phyloP scores from a whole-genome alignment of 2,329 filamentous ascomycete genomes.

The Anthostomella pinea region DNA sequence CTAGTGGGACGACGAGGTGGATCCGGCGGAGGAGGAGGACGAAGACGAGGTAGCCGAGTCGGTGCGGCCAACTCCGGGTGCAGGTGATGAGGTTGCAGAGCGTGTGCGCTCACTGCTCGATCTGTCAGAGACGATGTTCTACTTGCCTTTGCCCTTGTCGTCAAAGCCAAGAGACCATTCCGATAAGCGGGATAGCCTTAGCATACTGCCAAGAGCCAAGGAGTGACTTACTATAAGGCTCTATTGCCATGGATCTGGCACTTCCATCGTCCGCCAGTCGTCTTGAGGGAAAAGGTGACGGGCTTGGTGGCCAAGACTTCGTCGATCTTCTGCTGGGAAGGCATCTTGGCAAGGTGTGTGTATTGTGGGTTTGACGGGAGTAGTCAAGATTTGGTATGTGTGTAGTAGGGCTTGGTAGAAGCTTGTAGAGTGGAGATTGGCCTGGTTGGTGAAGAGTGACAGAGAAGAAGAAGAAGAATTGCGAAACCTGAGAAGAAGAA shows the following conservation, averaged over 20 bases:
- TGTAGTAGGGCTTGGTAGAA: too few species aligned
- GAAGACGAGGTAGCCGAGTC: constrained; percentile 28
- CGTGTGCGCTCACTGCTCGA: constrained; percentile 19
- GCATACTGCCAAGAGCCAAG: constrained; percentile 1
- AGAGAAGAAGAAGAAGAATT: too few species aligned
- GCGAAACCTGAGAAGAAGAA: too few species aligned
- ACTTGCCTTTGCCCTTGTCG: background rate
- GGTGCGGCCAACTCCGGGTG: constrained; percentile 22
- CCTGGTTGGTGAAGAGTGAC: too few species aligned
- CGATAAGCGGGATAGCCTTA: too few species aligned
- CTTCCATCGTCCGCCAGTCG: constrained; percentile 29
- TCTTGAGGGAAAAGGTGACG: constrained; percentile 31
- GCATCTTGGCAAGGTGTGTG: constrained; percentile 29
- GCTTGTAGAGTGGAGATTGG: too few species aligned
- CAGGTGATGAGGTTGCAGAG: background rate
- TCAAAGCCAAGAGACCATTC: background rate
- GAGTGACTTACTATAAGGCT: constrained; percentile 29
- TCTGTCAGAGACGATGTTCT: constrained; percentile 11
- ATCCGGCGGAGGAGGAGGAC: constrained; percentile 14
- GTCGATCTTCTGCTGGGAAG: constrained; percentile 25
- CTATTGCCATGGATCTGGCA: constrained; percentile 31
- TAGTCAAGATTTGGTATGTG: too few species aligned
- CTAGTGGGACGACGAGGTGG: constrained; percentile 13
- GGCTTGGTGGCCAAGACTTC: constrained; percentile 28
- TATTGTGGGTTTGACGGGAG: too few species aligned